These are phyloP conservation scores for Suhomyces coccinellae DNA, from an alignment of 1,139 yeast genomes.

Conservation along the genomic window DNA sequence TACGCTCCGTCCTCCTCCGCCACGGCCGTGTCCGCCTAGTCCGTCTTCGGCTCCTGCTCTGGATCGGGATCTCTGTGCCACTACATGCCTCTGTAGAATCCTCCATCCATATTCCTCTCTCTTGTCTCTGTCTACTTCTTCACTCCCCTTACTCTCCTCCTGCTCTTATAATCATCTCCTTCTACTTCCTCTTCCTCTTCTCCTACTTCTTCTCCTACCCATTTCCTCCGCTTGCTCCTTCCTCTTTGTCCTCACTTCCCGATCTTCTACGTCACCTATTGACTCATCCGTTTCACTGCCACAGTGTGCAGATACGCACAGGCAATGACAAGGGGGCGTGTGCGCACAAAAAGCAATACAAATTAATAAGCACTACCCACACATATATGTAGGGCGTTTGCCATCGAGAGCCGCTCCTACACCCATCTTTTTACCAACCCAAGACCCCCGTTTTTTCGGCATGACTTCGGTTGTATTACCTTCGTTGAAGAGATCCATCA, in stretches of 20 bases:
- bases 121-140: no score
- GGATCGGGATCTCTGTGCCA: no score
- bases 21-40: not conserved
- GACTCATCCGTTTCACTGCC: conserved; percentile 6
- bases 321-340: conserved; percentile 3
- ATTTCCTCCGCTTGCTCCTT: not conserved
- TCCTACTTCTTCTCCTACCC: not conserved
- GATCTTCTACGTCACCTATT: conserved; percentile 1
- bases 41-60: not conserved
- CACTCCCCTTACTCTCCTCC: no score
- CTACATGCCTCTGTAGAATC: no score
- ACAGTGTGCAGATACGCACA: conserved; percentile 1
- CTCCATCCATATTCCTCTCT: no score
- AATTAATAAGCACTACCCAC: conserved; percentile 13
- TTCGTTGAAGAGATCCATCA: conserved; percentile 51
- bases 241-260: not conserved
- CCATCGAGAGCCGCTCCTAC: conserved; percentile 10
- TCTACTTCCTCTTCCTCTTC: not conserved
- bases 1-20: not conserved
- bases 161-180: no score
- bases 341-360: conserved; percentile 13
- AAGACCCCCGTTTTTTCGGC: not conserved
- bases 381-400: conserved; percentile 13
- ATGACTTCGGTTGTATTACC: conserved; percentile 55
- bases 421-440: conserved; percentile 3